phyloP scores from a whole-genome alignment of 2,329 filamentous ascomycete genomes.

The Cytospora mali region DNA sequence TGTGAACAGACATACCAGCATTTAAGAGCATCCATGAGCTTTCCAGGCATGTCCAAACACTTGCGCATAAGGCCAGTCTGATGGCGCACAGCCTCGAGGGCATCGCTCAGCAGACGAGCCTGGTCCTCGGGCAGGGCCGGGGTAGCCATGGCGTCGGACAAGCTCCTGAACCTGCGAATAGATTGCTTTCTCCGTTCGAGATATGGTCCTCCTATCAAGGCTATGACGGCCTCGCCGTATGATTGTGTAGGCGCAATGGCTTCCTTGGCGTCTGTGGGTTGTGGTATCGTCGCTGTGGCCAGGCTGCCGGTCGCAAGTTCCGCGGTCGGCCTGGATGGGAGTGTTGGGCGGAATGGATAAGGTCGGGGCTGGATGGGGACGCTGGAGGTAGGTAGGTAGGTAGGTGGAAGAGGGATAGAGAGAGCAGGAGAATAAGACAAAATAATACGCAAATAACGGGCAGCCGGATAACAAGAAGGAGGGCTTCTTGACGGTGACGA shows the following conservation, averaged over 20 bases:
- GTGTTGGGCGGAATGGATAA: too few species aligned
- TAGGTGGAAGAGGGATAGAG: too few species aligned
- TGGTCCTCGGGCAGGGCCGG: constrained; percentile 74
- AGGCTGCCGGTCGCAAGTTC: constrained; percentile 11
- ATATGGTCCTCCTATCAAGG: constrained; percentile 21
- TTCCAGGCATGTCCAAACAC: constrained; percentile 93
- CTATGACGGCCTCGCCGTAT: constrained; percentile 24
- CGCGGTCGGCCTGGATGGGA: neutral
- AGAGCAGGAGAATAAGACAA: too few species aligned
- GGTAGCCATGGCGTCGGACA: constrained; percentile 41
- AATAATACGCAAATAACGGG: too few species aligned
- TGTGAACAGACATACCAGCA: constrained; percentile 75
- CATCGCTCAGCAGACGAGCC: constrained; percentile 95
- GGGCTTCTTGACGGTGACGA: too few species aligned
- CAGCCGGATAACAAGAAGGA: too few species aligned
- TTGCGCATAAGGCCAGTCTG: constrained; percentile 97
- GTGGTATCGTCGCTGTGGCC: neutral
- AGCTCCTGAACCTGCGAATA: constrained; percentile 13
- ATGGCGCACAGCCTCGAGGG: constrained; percentile 91
- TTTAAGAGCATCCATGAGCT: constrained; percentile 99
- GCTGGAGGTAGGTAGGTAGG: too few species aligned
- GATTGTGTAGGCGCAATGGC: constrained; percentile 19
- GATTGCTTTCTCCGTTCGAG: constrained; percentile 19
- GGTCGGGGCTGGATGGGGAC: too few species aligned
- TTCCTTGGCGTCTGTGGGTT: neutral